These are phyloP conservation scores for Salix caprea DNA, from an alignment of 345 rosid species.

Conservation along the genomic window DNA sequence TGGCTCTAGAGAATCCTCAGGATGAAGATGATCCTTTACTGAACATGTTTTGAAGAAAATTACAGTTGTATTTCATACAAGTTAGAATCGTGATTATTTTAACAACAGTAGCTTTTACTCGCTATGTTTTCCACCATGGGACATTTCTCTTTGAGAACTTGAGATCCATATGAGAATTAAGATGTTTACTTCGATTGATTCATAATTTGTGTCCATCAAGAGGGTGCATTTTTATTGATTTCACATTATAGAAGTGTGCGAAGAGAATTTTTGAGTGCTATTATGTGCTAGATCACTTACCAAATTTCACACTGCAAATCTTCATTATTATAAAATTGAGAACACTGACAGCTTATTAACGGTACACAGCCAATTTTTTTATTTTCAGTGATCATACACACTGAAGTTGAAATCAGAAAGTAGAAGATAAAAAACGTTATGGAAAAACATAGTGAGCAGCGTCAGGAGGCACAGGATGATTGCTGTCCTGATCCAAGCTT, in stretches of 20 bases:
- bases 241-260: background rate
- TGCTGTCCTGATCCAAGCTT: background rate
- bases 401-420: background rate
- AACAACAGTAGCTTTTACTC: background rate
- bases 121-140: background rate
- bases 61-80: background rate
- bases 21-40: constrained; percentile 36
- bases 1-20: constrained; percentile 64
- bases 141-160: background rate
- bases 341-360: too few relatives aligned
- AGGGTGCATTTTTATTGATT: background rate
- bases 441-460: background rate
- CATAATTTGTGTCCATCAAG: background rate
- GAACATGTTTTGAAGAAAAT: background rate
- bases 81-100: background rate
- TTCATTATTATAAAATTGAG: background rate
- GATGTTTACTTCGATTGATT: background rate
- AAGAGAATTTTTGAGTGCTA: background rate
- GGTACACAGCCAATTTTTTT: background rate
- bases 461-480: background rate
- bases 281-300: background rate
- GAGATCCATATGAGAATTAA: background rate
- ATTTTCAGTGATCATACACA: background rate
- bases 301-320: background rate
- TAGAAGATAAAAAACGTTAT: background rate